Base-by-base conservation (phyloP, 1,284 basidiomycete genomes). In the Apiotrichum brassicae region DNA sequence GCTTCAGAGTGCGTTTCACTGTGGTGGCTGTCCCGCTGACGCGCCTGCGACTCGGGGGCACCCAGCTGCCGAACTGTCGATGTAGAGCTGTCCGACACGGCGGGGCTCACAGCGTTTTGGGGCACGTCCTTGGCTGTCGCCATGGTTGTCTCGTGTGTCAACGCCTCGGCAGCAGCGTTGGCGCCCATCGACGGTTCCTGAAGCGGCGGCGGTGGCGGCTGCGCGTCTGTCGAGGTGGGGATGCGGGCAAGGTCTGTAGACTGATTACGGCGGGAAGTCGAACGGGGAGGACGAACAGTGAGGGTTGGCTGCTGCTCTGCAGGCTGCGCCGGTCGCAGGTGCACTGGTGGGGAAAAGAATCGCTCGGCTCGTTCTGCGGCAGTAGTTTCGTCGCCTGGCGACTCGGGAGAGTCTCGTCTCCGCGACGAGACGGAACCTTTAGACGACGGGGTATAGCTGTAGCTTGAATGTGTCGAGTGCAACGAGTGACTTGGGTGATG, bases 61-160 rank as follows among this genome's bases (percentile, higher is more conserved):
- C 36, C 46, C 12, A 48, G 35, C 13, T 48, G 42, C 18, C 53
- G 53, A 16, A 53, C 48, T 2, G 53, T 54, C 23, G 53, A 51
- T 13, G 45, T 30, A 6, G 51, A 47, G 22, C 46, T 50, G 20
- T 54, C 56, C 1, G 56, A 58, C 8, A 48, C 50, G 14, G 47
- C 48, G 2, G 54, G 58, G 42, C 55, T 54, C 9, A 39, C 51
- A 16, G 54, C 35, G 30, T 51, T 44, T 38, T 47, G 41, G 4
- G 46, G 47, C 12, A 36, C 14, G 12, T 48, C 52, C 22, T 48
- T 20, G 11, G 36, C 34, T 2, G 46, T 11, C 11, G 42, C 40
- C 19, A 35, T 33, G 18, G 41, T 40, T 11, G 49, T 46, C 28
- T 44, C 43, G 24, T 11, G 26, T n/a, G 40, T 25, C 40, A 38